phyloP scores from a whole-genome alignment of 495 filamentous ascomycete species.

The Acidomyces sp. region DNA sequence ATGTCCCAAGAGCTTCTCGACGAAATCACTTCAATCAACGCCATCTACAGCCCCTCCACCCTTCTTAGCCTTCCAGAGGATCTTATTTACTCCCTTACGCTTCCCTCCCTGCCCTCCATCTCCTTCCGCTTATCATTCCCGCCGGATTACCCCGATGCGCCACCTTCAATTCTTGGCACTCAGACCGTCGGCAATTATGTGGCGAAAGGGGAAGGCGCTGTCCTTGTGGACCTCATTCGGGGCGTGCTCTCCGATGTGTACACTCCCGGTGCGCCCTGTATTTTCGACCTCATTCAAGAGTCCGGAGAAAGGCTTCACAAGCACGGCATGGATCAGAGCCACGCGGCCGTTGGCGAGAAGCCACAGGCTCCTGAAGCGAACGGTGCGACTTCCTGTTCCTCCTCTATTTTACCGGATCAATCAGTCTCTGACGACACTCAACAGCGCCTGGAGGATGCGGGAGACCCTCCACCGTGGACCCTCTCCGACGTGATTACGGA shows the following conservation, averaged over 20 bases:
- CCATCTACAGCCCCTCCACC: slow-evolving; percentile 70
- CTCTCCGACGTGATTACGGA: slow-evolving; percentile 55
- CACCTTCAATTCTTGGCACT: slow-evolving; percentile 58
- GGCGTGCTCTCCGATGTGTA: slow-evolving; percentile 53
- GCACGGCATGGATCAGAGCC: slow-evolving; percentile 18
- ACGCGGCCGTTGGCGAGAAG: slow-evolving; percentile 15
- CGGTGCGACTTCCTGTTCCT: slow-evolving; percentile 7
- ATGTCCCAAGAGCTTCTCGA: slow-evolving; percentile 70
- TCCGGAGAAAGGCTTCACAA: slow-evolving; percentile 37
- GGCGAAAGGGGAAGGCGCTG: slow-evolving; percentile 52
- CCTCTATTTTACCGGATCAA: background rate
- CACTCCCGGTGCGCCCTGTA: slow-evolving; percentile 61
- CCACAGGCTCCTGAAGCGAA: slow-evolving; percentile 15
- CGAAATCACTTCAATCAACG: slow-evolving; percentile 81
- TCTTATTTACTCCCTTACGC: slow-evolving; percentile 28
- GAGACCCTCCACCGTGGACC: slow-evolving; percentile 21
- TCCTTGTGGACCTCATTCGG: slow-evolving; percentile 51
- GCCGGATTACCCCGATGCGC: slow-evolving; percentile 53
- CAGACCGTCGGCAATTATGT: slow-evolving; percentile 39
- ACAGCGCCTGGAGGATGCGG: slow-evolving; percentile 4
- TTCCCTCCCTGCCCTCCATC: slow-evolving; percentile 35
- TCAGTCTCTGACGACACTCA: background rate
- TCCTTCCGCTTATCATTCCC: slow-evolving; percentile 45
- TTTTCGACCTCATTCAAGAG: slow-evolving; percentile 76
- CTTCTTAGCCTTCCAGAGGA: slow-evolving; percentile 33